Percentiles rank a stretch among this genome's conserved stretches.
Conservation (phyloP, 768 basidiomycete species). For the Chalciporus piperatus region DNA sequence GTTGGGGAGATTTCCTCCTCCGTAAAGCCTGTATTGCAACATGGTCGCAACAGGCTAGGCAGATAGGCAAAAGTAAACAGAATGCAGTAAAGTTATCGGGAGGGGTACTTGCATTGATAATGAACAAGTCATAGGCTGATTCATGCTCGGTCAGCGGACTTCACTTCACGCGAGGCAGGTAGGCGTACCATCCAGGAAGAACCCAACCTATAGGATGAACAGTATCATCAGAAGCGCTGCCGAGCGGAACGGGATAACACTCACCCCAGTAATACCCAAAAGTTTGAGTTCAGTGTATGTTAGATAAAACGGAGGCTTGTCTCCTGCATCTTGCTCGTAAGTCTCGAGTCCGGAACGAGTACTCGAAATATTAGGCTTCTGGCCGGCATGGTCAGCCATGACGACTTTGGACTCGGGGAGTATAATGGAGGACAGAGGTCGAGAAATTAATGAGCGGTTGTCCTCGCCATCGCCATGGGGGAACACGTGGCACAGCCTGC, state of each 20-base stretch:
- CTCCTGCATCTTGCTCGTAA: constrained; percentile 27
- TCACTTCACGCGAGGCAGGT: not conserved
- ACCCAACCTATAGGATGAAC: constrained; percentile 48
- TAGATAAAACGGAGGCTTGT: constrained; percentile 39
- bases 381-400: constrained; percentile 12
- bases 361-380: constrained; percentile 1
- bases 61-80: not conserved
- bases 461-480: no score
- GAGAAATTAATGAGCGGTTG: not conserved
- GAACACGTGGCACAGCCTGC: constrained; percentile 6
- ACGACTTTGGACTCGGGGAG: not conserved
- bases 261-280: constrained; percentile 58
- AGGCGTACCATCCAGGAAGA: constrained; percentile 64
- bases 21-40: constrained; percentile 64
- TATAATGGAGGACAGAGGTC: not conserved
- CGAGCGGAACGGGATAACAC: constrained; percentile 14
- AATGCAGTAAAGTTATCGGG: not conserved
- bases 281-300: constrained; percentile 54
- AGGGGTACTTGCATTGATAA: constrained; percentile 53
- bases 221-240: not conserved
- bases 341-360: constrained; percentile 20
- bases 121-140: constrained; percentile 66
- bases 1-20: constrained; percentile 46
- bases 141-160: constrained; percentile 4
- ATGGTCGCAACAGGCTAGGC: constrained; percentile 61